Evolutionary conservation across 208 protist species (phyloP).

Genomic region (Trypanosoma caninum): DNA sequence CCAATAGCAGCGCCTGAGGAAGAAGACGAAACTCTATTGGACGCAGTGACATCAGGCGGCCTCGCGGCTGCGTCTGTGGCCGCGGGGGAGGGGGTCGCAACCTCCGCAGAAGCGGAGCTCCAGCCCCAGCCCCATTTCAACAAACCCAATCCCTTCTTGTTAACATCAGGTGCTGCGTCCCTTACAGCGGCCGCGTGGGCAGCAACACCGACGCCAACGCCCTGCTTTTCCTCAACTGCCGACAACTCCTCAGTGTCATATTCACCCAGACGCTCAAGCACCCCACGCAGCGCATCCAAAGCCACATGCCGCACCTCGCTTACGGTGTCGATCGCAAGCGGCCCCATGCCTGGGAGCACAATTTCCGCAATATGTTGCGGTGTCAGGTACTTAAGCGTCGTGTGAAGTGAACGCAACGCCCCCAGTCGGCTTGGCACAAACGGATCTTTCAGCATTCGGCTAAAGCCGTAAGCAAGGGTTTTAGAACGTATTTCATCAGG

Average conservation of each 20-base stretch:
- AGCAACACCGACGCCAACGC: background rate
- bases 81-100: too few species aligned
- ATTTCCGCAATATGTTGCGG: conserved; percentile 43
- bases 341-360: conserved; percentile 52
- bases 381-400: conserved; percentile 36
- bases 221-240: background rate
- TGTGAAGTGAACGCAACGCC: conserved; percentile 49
- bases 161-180: background rate
- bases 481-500: conserved; percentile 35
- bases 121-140: conserved; percentile 6
- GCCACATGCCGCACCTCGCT: conserved; percentile 45
- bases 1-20: conserved; percentile 16
- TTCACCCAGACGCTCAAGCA: conserved; percentile 13
- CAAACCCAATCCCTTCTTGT: background rate
- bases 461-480: conserved; percentile 59
- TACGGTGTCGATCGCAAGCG: conserved; percentile 59
- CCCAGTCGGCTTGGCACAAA: conserved; percentile 70
- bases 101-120: too few species aligned
- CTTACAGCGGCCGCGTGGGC: background rate
- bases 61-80: too few species aligned
- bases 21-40: background rate
- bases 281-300: conserved; percentile 32
- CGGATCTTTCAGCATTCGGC: conserved; percentile 78
- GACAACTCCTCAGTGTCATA: conserved; percentile 1
- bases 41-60: background rate